Conservation (phyloP, 768 basidiomycete genomes). For the Tricholoma saponaceum region DNA sequence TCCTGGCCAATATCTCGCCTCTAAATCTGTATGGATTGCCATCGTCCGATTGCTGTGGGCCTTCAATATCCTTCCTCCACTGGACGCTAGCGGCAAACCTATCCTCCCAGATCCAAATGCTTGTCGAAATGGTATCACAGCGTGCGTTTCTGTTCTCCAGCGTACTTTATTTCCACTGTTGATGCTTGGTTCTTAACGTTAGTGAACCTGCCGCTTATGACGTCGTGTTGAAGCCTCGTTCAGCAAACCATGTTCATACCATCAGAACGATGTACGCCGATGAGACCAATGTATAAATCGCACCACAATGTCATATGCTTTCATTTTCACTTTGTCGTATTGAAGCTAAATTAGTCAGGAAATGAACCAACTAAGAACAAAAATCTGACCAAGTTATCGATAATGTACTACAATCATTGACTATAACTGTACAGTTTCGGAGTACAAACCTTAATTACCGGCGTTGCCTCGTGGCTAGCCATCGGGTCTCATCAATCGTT, state of each 20-base stretch:
- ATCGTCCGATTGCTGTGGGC: slow-evolving; percentile 6
- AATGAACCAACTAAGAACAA: too few species aligned
- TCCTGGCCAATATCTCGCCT: slow-evolving; percentile 1
- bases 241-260: background rate
- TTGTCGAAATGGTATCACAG: slow-evolving; percentile 4
- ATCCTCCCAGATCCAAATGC: background rate
- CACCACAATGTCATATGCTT: too few species aligned
- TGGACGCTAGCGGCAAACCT: background rate
- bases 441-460: too few species aligned
- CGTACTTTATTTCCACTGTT: background rate
- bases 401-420: too few species aligned
- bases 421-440: too few species aligned
- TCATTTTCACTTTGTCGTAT: too few species aligned
- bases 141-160: slow-evolving; percentile 3
- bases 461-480: too few species aligned
- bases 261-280: background rate
- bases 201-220: slow-evolving; percentile 2
- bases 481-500: too few species aligned
- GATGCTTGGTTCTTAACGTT: background rate
- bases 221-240: background rate
- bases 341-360: too few species aligned
- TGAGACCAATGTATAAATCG: too few species aligned
- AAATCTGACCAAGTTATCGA: too few species aligned
- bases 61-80: slow-evolving; percentile 1
- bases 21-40: slow-evolving; percentile 5